These are phyloP conservation scores for Meyerozyma carpophila DNA, from an alignment of 1,139 yeast genomes.

Conservation along the genomic window DNA sequence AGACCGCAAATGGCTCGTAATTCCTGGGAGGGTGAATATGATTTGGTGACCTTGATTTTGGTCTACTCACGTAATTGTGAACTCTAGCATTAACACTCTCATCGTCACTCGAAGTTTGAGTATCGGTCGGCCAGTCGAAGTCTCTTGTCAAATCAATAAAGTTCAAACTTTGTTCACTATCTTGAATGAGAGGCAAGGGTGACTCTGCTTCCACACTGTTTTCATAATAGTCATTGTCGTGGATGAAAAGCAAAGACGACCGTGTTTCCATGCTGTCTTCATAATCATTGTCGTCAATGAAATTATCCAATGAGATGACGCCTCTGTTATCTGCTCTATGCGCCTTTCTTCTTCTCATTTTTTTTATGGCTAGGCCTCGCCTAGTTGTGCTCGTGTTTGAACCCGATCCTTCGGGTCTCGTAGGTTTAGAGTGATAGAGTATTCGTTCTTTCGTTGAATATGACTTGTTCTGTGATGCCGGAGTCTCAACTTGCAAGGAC, in stretches of 20 bases:
- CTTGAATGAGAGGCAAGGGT: too few species aligned
- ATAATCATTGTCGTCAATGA: conserved; percentile 5
- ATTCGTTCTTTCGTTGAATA: neutral
- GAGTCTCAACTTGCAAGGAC: neutral
- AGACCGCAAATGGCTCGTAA: too few species aligned
- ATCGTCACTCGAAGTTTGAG: too few species aligned
- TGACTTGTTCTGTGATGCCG: neutral
- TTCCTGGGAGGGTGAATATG: too few species aligned
- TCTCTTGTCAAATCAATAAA: too few species aligned
- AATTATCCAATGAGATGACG: neutral
- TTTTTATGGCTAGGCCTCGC: conserved; percentile 34
- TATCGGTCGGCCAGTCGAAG: too few species aligned
- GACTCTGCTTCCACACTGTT: too few species aligned
- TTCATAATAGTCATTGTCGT: neutral
- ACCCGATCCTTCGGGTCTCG: neutral
- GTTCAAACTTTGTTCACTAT: too few species aligned
- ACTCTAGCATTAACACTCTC: too few species aligned
- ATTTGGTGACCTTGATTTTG: too few species aligned
- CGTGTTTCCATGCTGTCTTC: neutral
- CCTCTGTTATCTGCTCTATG: neutral
- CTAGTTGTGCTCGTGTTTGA: conserved; percentile 10
- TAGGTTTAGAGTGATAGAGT: neutral
- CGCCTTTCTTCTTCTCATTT: conserved; percentile 6
- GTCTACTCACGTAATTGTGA: too few species aligned
- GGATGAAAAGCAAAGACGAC: neutral